Evolutionary conservation across 345 rosid genomes (phyloP), one percentile per base, ranked within the genome.

Genomic region (Aethionema arabicum): DNA sequence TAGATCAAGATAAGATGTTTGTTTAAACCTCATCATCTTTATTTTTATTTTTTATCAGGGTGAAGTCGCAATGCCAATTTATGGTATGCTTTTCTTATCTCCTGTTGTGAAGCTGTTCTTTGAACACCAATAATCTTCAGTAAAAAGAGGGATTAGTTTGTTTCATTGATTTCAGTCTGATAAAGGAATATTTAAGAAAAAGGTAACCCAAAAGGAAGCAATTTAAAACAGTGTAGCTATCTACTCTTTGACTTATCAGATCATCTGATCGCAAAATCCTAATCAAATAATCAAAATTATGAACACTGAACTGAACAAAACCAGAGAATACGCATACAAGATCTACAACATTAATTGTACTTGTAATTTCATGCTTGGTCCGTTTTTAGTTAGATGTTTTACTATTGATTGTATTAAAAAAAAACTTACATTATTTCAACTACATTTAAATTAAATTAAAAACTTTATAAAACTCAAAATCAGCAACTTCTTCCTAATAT

Each of bases 21-120:
- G 6, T 1, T 33, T 57, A 42, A 6, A 90, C 92, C 90, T 80
- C 78, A 65, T 90, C 90, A 53, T 79, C 90, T 3, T 82, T 88
- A 80, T 87, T 90, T 90, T 90, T n/a, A 68, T 90, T 95, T 6
- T n/a, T n/a, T n/a, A n/a, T n/a, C n/a, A n/a, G 90, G 97, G 52
- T 87, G 96, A 47, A 90, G 85, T 64, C 74, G 72, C 83, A 87
- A 68, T 37, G 95, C 95, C 82, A 87, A 75, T 73, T 83, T 90
- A 63, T 90, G 63, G 40, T 87, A 90, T 5, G 97, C 90, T 74
- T 82, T 87, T 79, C n/a, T 90, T 52, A 90, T 90, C 61, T 90
- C 88, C 36, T 87, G 88, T 51, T 79, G 78, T 62, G 90, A 75
- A 54, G 97, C 88, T 8, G 73, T 74, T 71, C 61, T 76, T 69